Conservation (phyloP, 495 filamentous ascomycete species). For the Pseudoneurospora amorphoporcata region DNA sequence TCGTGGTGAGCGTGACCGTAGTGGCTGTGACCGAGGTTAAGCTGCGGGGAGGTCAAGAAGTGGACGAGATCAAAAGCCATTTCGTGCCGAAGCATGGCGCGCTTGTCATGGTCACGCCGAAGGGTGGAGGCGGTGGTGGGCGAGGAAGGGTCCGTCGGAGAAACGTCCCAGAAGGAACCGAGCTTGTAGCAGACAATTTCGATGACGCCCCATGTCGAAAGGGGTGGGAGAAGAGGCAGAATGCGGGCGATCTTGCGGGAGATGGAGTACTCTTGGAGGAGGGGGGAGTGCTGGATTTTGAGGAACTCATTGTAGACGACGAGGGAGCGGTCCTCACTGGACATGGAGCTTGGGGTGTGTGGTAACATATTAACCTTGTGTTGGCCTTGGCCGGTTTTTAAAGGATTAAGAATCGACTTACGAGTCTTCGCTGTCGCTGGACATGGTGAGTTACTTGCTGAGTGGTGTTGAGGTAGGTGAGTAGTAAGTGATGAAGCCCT, state of each 20-base stretch:
- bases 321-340: background rate
- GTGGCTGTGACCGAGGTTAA: background rate
- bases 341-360: background rate
- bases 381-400: background rate
- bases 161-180: constrained; percentile 4
- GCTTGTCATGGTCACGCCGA: background rate
- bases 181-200: constrained; percentile 7
- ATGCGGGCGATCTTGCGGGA: background rate
- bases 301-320: constrained; percentile 8
- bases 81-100: constrained; percentile 7
- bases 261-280: constrained; percentile 3
- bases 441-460: background rate
- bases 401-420: background rate
- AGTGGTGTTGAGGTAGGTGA: background rate
- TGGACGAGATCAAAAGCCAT: constrained; percentile 4
- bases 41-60: background rate
- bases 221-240: constrained; percentile 3
- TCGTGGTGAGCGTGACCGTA: background rate
- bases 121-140: background rate
- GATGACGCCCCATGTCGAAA: constrained; percentile 5
- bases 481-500: background rate
- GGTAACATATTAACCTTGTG: background rate
- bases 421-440: background rate
- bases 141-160: background rate
- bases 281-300: constrained; percentile 2